Evolutionary conservation across 139 green algal species (phyloP), one percentile per base, ranked within the genome.

Genomic region (Tetradesmus obliquus): DNA sequence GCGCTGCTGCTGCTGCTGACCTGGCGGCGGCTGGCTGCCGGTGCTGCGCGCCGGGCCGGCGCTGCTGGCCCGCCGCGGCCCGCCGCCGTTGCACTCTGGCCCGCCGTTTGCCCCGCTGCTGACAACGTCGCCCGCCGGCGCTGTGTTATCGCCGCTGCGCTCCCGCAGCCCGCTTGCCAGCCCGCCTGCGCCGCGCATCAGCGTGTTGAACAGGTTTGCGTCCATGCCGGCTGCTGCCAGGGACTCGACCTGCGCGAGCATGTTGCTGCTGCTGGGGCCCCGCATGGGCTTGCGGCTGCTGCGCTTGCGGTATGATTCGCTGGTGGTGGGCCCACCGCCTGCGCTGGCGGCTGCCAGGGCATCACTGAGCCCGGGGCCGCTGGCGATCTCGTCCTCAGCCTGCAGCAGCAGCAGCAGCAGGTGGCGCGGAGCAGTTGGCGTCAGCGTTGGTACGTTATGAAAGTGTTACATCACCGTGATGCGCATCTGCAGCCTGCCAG

Each of bases 381-480:
- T 92, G 5, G 90, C 93, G 55, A 94, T 94, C 54, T 95, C 94
- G 12, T 96, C 94, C 58, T 94, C 94, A 32, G 84, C 90, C 22
- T 91, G 76, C 57, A 74, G 22, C 32, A 87, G 51, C 80, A 86
- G 80, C 80, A 66, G 80, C 24, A 12, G 32, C 80, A 45, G 32
- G 32, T 45, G 32, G 32, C 32, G 32, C 32, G 32, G 32, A 45
- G 32, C 32, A 45, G 32, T 45, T 45, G 32, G 32, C 32, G 32
- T 45, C 32, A 45, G 32, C 32, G 32, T 45, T 45, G 32, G 32
- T 45, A 45, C 32, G 32, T 45, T 45, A 45, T 45, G 32, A 45
- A 45, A 45, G 32, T 45, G 32, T 45, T 45, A 45, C 32, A 0
- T 45, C 32, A 45, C 32, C 32, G 32, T 45, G 32, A 45, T 45